Evolutionary conservation across 495 filamentous ascomycete species (phyloP).

Genomic region (Trichoderma virens): DNA sequence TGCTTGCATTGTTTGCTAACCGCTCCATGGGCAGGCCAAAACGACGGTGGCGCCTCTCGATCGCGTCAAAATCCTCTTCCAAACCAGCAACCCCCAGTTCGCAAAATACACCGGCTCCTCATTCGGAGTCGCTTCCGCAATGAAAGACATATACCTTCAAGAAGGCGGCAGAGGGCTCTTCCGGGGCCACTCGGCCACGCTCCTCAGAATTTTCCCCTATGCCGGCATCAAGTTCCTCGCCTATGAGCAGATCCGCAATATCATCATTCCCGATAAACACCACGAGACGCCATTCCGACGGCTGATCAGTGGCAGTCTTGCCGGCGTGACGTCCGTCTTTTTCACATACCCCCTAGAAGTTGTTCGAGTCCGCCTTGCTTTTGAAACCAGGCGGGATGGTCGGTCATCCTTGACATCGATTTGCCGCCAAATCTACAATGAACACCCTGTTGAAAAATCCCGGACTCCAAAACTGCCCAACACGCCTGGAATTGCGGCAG

Average conservation of each 20-base stretch:
- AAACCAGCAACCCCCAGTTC: slow-evolving; percentile 89
- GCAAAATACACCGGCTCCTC: slow-evolving; percentile 84
- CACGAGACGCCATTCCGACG: slow-evolving; percentile 77
- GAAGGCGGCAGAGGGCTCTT: slow-evolving; percentile 74
- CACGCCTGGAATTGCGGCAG: slow-evolving; percentile 16
- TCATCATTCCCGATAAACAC: slow-evolving; percentile 58
- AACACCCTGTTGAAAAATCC: slow-evolving; percentile 35
- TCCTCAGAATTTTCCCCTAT: slow-evolving; percentile 94
- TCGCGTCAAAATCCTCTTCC: slow-evolving; percentile 97
- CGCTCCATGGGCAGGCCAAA: slow-evolving; percentile 59
- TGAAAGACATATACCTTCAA: slow-evolving; percentile 69
- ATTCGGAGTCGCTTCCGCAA: slow-evolving; percentile 67
- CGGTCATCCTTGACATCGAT: slow-evolving; percentile 61
- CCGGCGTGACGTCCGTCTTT: slow-evolving; percentile 85
- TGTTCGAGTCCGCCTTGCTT: slow-evolving; percentile 84
- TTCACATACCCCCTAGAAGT: slow-evolving; percentile 93
- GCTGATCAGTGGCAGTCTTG: slow-evolving; percentile 68
- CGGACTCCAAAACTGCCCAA: slow-evolving; percentile 9
- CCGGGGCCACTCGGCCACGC: slow-evolving; percentile 87
- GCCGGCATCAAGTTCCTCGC: slow-evolving; percentile 96
- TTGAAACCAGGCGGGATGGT: slow-evolving; percentile 70
- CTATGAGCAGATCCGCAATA: slow-evolving; percentile 84
- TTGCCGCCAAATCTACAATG: slow-evolving; percentile 76
- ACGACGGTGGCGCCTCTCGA: slow-evolving; percentile 93
- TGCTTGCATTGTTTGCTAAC: slow-evolving; percentile 9